Conservation (phyloP, 805 yeast genomes). For the Candida berthetii region DNA sequence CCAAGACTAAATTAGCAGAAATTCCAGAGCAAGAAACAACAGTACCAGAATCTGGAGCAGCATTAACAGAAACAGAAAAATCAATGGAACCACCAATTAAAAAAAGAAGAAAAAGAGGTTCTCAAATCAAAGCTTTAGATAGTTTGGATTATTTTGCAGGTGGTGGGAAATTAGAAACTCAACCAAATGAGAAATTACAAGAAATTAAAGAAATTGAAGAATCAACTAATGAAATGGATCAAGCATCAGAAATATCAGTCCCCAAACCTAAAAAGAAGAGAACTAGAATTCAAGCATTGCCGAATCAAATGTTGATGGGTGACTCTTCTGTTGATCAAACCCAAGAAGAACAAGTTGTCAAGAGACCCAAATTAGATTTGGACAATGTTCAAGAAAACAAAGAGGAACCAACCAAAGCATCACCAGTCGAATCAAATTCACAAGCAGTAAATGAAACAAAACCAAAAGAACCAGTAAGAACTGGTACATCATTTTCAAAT, state of each 20-base stretch:
- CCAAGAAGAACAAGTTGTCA: not conserved
- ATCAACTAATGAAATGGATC: no score
- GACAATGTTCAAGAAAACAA: not conserved
- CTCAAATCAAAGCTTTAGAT: constrained; percentile 26
- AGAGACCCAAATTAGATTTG: not conserved
- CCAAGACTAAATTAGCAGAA: constrained; percentile 3
- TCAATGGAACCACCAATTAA: not conserved
- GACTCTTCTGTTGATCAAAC: not conserved
- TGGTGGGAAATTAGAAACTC: constrained; percentile 15
- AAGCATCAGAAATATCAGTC: no score
- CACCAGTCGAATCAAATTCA: not conserved
- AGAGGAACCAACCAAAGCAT: not conserved
- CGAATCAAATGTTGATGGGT: not conserved
- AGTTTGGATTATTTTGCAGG: constrained; percentile 33
- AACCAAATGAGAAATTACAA: not conserved
- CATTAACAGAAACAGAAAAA: constrained; percentile 6
- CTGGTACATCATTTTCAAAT: constrained; percentile 8
- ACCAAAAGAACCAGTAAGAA: not conserved
- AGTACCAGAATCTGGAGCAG: constrained; percentile 3
- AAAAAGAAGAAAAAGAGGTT: constrained; percentile 16
- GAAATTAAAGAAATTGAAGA: not conserved
- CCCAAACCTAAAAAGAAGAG: constrained; percentile 4
- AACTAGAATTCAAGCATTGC: constrained; percentile 3
- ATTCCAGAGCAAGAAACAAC: not conserved
- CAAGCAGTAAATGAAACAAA: not conserved